Percentiles rank a stretch among this genome's conserved stretches.
Evolutionary conservation across 2,329 filamentous ascomycete genomes (phyloP).

Genomic region (Penicillium rolfsii): DNA sequence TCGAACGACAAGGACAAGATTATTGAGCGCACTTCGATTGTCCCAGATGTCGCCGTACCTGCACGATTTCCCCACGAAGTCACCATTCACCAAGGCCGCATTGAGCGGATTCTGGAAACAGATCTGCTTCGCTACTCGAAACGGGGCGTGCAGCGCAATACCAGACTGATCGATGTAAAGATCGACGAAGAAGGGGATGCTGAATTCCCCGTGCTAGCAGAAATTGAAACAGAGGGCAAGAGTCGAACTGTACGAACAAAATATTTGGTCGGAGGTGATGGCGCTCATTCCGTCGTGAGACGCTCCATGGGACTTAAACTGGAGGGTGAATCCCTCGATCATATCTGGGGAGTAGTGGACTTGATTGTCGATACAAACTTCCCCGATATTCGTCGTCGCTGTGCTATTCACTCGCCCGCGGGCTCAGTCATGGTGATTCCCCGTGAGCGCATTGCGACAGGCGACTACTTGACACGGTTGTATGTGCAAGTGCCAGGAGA

Average conservation of each 20-base stretch:
- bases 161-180: conserved; percentile 65
- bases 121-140: conserved; percentile 67
- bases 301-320: conserved; percentile 56
- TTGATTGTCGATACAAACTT: conserved; percentile 73
- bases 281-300: conserved; percentile 68
- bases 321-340: conserved; percentile 69
- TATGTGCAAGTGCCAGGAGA: conserved; percentile 54
- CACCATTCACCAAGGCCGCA: conserved; percentile 70
- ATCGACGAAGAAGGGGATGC: conserved; percentile 56
- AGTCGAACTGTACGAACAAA: conserved; percentile 60
- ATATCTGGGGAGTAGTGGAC: conserved; percentile 79
- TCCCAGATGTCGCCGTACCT: conserved; percentile 61
- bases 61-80: conserved; percentile 72
- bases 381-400: conserved; percentile 79
- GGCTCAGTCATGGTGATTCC: conserved; percentile 83
- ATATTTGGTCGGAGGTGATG: conserved; percentile 73
- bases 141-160: conserved; percentile 62
- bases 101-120: conserved; percentile 70
- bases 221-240: conserved; percentile 36
- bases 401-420: conserved; percentile 72
- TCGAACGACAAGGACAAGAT: conserved; percentile 52
- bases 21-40: conserved; percentile 64
- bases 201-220: conserved; percentile 42
- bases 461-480: conserved; percentile 71
- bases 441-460: conserved; percentile 62